Evolutionary conservation across 805 yeast genomes (phyloP), one percentile per base, ranked within the genome.

Genomic region (Saccharomycopsis fermentans): DNA sequence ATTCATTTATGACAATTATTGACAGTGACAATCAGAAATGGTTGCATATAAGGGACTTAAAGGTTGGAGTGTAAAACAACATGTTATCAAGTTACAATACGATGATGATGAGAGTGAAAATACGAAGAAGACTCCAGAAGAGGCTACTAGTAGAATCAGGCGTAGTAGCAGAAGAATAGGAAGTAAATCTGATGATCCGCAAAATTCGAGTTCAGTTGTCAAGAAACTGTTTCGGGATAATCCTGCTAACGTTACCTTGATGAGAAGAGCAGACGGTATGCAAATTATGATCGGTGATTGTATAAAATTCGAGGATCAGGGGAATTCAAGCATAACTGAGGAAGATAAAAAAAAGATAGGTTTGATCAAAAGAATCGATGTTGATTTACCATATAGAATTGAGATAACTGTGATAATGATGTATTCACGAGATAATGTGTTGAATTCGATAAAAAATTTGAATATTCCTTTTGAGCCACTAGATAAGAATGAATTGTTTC

Each of bases 221-320:
- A 27, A n/a, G 14, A n/a, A 24, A 9, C 36, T 27, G 27, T 58
- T 58, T 27, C 29, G 58, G 12, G 56, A 56, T 6, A 29, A 55
- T 48, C 61, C 61, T 2, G 47, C 55, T 14, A 60, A 55, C 21
- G 34, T 60, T 8, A 26, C 56, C 3, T 48, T 60, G 8, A 35
- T 12, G 27, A 29, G 63, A 24, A 36, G 35, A 8, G 52, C 34
- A 16, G 60, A 61, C 39, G 40, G 37, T 11, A 14, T 59, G 26
- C 35, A 37, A 55, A 6, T 61, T 2, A 27, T n/a, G 36, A 37
- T 56, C 12, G 63, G 63, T 17, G 62, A 58, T 55, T 53, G 55
- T 29, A 26, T 61, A 11, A 21, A 16, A n/a, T 32, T 17, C 26
- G 54, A 26, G 14, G 55, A 39, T 27, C 35, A 29, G 6, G 36